These are phyloP conservation scores for Wickerhamomyces ciferrii DNA, from an alignment of 805 yeast species.

Conservation along the genomic window DNA sequence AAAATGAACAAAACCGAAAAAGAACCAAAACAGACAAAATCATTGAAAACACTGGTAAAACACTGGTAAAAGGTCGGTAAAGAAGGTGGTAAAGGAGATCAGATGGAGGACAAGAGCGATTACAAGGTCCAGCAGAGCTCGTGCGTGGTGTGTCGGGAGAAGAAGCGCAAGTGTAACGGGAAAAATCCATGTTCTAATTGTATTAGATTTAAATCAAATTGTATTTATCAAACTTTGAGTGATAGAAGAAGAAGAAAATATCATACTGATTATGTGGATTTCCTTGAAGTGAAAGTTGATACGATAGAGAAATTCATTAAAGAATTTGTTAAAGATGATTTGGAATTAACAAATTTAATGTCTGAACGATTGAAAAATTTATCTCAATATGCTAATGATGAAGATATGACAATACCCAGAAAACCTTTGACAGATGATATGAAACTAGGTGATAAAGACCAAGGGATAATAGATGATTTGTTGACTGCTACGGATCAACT, in stretches of 20 bases:
- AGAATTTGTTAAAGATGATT: conserved; percentile 18
- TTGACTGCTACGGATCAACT: not conserved
- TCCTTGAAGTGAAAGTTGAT: conserved; percentile 19
- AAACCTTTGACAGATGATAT: not conserved
- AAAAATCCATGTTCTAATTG: conserved; percentile 20
- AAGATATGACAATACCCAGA: not conserved
- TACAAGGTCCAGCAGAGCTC: not conserved
- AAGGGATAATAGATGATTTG: conserved; percentile 1
- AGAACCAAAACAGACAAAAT: no score
- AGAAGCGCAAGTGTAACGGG: conserved; percentile 4
- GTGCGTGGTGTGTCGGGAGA: not conserved
- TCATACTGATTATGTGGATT: conserved; percentile 26
- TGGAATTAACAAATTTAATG: conserved; percentile 5
- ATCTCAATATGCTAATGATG: not conserved
- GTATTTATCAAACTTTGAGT: conserved; percentile 16
- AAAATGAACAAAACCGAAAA: no score
- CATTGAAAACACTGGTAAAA: no score
- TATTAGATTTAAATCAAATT: conserved; percentile 10
- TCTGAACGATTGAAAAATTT: conserved; percentile 3
- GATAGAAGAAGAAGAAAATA: conserved; percentile 29
- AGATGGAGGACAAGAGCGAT: not conserved
- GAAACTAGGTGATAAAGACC: not conserved
- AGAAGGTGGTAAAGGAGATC: not conserved
- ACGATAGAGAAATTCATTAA: conserved; percentile 18
- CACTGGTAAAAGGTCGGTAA: no score